phyloP scores from a whole-genome alignment of 2,329 filamentous ascomycete species.

The Tympanopsis confertula region DNA sequence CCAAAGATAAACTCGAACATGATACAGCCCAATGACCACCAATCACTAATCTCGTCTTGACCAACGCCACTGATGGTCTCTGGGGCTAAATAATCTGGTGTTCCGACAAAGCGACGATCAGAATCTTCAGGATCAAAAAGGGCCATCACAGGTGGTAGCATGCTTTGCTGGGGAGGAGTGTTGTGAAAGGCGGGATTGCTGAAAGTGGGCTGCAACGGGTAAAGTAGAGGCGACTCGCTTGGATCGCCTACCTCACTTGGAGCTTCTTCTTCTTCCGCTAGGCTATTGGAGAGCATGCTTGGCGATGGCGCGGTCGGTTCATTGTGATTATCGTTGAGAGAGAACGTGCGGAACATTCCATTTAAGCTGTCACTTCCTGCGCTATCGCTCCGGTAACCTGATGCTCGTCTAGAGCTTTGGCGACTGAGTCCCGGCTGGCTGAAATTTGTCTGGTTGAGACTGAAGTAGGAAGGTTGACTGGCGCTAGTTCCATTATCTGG shows the following conservation, averaged over 20 bases:
- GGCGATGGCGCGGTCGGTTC: slow-evolving; percentile 27
- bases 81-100: slow-evolving; percentile 89
- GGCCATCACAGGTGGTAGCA: slow-evolving; percentile 86
- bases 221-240: slow-evolving; percentile 7
- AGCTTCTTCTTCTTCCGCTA: slow-evolving; percentile 2
- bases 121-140: slow-evolving; percentile 92
- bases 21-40: slow-evolving; percentile 99
- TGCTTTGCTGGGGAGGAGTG: slow-evolving; percentile 50
- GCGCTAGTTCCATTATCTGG: slow-evolving; percentile 58
- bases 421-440: slow-evolving; percentile 30
- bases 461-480: slow-evolving; percentile 91
- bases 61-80: slow-evolving; percentile 93
- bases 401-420: slow-evolving; percentile 56
- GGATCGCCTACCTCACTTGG: slow-evolving; percentile 2
- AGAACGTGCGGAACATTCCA: slow-evolving; percentile 72
- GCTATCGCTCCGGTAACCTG: slow-evolving; percentile 81
- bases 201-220: slow-evolving; percentile 22
- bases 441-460: slow-evolving; percentile 51
- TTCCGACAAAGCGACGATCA: slow-evolving; percentile 86
- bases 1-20: slow-evolving; percentile 93
- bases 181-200: slow-evolving; percentile 40
- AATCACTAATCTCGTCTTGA: slow-evolving; percentile 96
- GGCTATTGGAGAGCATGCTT: slow-evolving; percentile 15
- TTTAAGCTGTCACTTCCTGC: slow-evolving; percentile 77
- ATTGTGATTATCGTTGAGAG: slow-evolving; percentile 48